Conservation (phyloP, 768 basidiomycete genomes). For the Leccinum uliginosum region DNA sequence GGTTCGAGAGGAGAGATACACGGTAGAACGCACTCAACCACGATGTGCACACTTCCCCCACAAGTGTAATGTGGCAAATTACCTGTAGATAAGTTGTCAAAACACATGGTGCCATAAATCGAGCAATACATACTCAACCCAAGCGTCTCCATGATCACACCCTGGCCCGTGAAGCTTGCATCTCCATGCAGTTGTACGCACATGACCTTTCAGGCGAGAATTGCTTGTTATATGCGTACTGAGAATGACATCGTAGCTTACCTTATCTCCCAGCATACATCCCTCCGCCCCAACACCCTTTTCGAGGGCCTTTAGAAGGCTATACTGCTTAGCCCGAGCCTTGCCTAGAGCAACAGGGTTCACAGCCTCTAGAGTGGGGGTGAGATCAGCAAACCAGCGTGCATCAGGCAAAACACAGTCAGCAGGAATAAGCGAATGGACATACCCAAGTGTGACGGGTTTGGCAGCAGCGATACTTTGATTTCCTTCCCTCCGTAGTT, state of each 20-base stretch:
- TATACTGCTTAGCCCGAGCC: conserved; percentile 86
- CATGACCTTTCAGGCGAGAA: conserved; percentile 54
- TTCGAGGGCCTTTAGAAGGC: conserved; percentile 64
- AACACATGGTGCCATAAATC: neutral
- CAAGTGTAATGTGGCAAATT: conserved; percentile 89
- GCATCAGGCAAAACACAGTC: too few species aligned
- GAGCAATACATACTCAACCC: conserved; percentile 60
- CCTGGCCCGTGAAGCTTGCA: conserved; percentile 88
- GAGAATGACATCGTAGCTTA: neutral
- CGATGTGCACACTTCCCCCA: conserved; percentile 69
- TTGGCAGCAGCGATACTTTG: conserved; percentile 75
- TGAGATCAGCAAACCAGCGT: neutral
- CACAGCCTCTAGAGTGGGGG: conserved; percentile 59
- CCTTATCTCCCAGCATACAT: conserved; percentile 32
- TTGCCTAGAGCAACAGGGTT: conserved; percentile 87
- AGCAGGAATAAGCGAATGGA: neutral
- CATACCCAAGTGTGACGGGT: conserved; percentile 71
- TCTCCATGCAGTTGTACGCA: conserved; percentile 91
- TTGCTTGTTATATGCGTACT: conserved; percentile 2
- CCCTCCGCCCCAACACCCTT: conserved; percentile 23
- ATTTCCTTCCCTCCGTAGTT: conserved; percentile 47
- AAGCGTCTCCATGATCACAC: conserved; percentile 83
- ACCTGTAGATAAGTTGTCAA: conserved; percentile 37
- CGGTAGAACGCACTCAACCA: neutral
- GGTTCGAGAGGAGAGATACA: neutral